These are phyloP conservation scores for Lagerstroemia speciosa DNA, from an alignment of 345 rosid species.

Conservation along the genomic window DNA sequence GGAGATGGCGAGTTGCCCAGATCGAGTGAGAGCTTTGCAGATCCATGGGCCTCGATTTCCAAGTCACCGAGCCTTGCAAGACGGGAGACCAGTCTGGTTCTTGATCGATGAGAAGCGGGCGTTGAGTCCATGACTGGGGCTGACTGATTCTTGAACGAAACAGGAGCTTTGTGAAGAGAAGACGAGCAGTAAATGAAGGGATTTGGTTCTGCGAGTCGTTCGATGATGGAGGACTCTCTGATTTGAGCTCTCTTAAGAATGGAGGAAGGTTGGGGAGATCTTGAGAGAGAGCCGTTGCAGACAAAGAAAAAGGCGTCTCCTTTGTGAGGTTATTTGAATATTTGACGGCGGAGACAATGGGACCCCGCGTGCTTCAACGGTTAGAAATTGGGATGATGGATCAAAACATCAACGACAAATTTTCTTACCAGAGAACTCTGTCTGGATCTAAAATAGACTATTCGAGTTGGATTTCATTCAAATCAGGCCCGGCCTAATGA, in stretches of 20 bases:
- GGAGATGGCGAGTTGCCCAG: slow-evolving; percentile 31
- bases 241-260: slow-evolving; percentile 7
- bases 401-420: background rate
- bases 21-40: slow-evolving; percentile 37
- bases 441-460: too few species aligned
- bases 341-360: slow-evolving; percentile 11
- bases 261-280: background rate
- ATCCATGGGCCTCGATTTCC: slow-evolving; percentile 19
- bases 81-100: slow-evolving; percentile 58
- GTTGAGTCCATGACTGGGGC: slow-evolving; percentile 38
- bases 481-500: too few species aligned
- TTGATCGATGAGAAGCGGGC: slow-evolving; percentile 42
- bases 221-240: background rate
- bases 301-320: background rate
- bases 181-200: background rate
- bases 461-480: too few species aligned
- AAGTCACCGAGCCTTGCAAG: slow-evolving; percentile 33
- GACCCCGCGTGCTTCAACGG: slow-evolving; percentile 26
- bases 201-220: background rate
- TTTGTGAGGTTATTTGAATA: slow-evolving; percentile 5
- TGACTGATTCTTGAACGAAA: background rate
- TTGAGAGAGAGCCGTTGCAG: slow-evolving; percentile 36
- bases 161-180: background rate
- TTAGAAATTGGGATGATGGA: slow-evolving; percentile 12
- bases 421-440: background rate